Percentiles rank a stretch among this genome's conserved stretches.
Evolutionary conservation across 495 filamentous ascomycete species (phyloP).

Genomic region (Penicillium robsamsonii): DNA sequence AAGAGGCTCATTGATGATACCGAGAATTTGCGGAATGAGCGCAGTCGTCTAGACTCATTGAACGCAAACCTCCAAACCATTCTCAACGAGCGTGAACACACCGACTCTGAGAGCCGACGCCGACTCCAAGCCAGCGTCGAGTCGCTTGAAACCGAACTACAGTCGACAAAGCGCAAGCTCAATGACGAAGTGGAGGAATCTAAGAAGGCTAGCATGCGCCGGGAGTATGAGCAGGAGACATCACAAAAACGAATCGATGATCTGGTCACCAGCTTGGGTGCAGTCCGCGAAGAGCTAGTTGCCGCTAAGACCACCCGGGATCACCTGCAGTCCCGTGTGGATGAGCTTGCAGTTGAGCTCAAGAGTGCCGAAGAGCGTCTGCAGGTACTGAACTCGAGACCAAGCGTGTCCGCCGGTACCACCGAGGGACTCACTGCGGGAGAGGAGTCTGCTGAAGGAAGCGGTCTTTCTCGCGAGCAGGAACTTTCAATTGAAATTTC

Average conservation of each 20-base stretch:
- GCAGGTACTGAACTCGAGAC: constrained; percentile 70
- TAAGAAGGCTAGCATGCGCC: constrained; percentile 72
- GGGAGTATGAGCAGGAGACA: constrained; percentile 85
- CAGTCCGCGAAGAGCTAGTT: constrained; percentile 77
- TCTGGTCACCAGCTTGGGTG: constrained; percentile 70
- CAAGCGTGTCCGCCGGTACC: constrained; percentile 52
- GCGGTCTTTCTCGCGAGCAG: constrained; percentile 69
- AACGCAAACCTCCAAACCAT: constrained; percentile 79
- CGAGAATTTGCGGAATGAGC: constrained; percentile 78
- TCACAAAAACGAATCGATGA: constrained; percentile 87
- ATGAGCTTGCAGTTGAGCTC: constrained; percentile 84
- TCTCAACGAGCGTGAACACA: constrained; percentile 84
- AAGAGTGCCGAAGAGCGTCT: constrained; percentile 82
- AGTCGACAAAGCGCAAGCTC: constrained; percentile 76
- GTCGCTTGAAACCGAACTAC: constrained; percentile 71
- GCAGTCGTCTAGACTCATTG: constrained; percentile 71
- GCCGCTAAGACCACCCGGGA: constrained; percentile 81
- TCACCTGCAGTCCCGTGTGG: constrained; percentile 79
- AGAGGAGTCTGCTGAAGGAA: constrained; percentile 48
- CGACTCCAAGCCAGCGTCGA: constrained; percentile 75
- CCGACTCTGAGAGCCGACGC: constrained; percentile 76
- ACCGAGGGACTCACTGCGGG: constrained; percentile 25
- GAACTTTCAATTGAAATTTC: constrained; percentile 78
- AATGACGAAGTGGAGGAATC: constrained; percentile 78
- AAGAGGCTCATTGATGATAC: constrained; percentile 83